Conservation (phyloP, 2,329 filamentous ascomycete species). For the Trichoderma aggressivum region DNA sequence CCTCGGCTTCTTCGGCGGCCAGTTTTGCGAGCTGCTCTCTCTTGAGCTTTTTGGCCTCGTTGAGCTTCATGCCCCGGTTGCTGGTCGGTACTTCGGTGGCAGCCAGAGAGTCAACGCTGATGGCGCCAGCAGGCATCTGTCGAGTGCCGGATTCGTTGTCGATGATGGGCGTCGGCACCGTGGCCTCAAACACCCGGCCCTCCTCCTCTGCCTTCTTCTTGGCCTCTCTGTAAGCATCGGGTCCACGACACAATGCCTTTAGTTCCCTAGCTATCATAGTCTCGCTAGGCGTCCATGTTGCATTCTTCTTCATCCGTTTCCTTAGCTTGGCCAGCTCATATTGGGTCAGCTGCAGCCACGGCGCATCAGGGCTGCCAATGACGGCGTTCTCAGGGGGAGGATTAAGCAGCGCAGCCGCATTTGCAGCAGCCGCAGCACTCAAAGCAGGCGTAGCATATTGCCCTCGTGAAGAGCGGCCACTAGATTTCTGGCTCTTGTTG, state of each 20-base stretch:
- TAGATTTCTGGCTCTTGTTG: slow-evolving; percentile 42
- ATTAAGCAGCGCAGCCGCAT: slow-evolving; percentile 45
- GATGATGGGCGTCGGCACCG: slow-evolving; percentile 35
- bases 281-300: slow-evolving; percentile 77
- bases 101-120: slow-evolving; percentile 54
- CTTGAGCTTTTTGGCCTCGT: slow-evolving; percentile 73
- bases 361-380: slow-evolving; percentile 56
- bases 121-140: slow-evolving; percentile 57
- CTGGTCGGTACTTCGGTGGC: slow-evolving; percentile 62
- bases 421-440: slow-evolving; percentile 39
- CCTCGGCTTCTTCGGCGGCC: slow-evolving; percentile 60
- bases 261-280: slow-evolving; percentile 83
- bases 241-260: slow-evolving; percentile 64
- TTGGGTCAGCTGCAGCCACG: slow-evolving; percentile 63
- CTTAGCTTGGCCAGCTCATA: slow-evolving; percentile 66
- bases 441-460: slow-evolving; percentile 36
- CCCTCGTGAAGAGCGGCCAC: slow-evolving; percentile 38
- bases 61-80: slow-evolving; percentile 73
- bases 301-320: slow-evolving; percentile 90
- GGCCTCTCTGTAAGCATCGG: slow-evolving; percentile 59
- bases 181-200: slow-evolving; percentile 57
- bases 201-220: slow-evolving; percentile 63
- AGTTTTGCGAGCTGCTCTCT: slow-evolving; percentile 60
- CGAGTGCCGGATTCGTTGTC: slow-evolving; percentile 50
- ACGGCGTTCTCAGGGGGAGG: slow-evolving; percentile 60